phyloP scores from a whole-genome alignment of 2,329 filamentous ascomycete genomes.

The Zymoseptoria tritici region DNA sequence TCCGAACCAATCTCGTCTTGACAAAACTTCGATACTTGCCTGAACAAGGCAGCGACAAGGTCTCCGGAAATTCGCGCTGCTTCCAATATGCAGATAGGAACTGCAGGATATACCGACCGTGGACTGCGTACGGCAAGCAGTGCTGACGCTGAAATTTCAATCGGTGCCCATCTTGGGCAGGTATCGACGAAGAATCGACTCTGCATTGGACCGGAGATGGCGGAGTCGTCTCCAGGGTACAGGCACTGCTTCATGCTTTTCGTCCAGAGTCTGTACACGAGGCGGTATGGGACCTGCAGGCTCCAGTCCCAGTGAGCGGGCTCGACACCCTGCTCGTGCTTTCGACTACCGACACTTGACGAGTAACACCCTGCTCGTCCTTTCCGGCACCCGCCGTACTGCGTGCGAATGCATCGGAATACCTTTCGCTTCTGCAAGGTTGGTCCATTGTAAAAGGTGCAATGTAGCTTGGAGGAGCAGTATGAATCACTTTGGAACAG shows the following conservation, averaged over 20 bases:
- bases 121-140: not conserved
- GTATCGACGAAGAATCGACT: not conserved
- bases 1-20: no score
- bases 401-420: not conserved
- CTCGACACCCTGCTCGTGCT: not conserved
- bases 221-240: not conserved
- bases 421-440: not conserved
- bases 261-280: no score
- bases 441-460: no score
- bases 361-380: not conserved
- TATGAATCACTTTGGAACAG: no score
- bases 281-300: no score
- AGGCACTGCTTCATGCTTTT: not conserved
- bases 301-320: no score
- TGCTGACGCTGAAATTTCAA: not conserved
- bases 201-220: not conserved
- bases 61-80: no score
- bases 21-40: no score
- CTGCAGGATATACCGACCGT: not conserved
- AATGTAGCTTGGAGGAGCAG: no score
- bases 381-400: not conserved
- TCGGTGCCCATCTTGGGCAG: not conserved
- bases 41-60: no score
- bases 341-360: not conserved
- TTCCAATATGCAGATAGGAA: no score